These are phyloP conservation scores for Yamadazyma oceani DNA, from an alignment of 1,139 yeast genomes.

Conservation along the genomic window DNA sequence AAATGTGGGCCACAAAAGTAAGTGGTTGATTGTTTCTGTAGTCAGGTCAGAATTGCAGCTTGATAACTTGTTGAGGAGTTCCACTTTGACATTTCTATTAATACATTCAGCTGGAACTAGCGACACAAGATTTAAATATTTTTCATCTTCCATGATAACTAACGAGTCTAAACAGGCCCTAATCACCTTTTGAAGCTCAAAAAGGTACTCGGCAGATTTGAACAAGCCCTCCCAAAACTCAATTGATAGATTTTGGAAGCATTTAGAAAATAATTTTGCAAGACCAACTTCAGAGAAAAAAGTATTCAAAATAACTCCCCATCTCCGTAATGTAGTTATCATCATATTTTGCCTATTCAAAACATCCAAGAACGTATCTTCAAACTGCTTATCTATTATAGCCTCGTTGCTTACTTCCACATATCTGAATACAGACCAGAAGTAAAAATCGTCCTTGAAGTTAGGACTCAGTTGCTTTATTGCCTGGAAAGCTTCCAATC, in stretches of 20 bases:
- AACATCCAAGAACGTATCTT: constrained; percentile 26
- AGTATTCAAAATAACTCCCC: constrained; percentile 51
- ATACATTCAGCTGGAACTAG: constrained; percentile 53
- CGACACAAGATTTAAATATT: constrained; percentile 12
- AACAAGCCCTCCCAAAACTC: constrained; percentile 16
- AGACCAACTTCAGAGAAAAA: constrained; percentile 25
- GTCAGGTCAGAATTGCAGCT: constrained; percentile 6
- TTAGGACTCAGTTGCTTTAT: background rate
- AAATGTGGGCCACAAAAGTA: constrained; percentile 50
- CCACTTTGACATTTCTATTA: constrained; percentile 39
- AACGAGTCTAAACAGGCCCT: constrained; percentile 25
- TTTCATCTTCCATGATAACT: constrained; percentile 2
- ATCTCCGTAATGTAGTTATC: constrained; percentile 43
- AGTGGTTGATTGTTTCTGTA: constrained; percentile 24
- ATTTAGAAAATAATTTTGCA: constrained; percentile 1
- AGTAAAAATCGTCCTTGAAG: constrained; percentile 3
- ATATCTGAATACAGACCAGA: constrained; percentile 6
- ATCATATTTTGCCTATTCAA: constrained; percentile 11
- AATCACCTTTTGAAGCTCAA: constrained; percentile 45
- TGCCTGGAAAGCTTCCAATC: background rate
- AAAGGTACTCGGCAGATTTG: constrained; percentile 24
- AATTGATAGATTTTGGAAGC: background rate
- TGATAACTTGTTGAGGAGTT: constrained; percentile 33
- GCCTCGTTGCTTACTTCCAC: constrained; percentile 6
- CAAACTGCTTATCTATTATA: background rate